Evolutionary conservation across 768 basidiomycete species (phyloP).

Genomic region (Dictyophora rubrovolvata): DNA sequence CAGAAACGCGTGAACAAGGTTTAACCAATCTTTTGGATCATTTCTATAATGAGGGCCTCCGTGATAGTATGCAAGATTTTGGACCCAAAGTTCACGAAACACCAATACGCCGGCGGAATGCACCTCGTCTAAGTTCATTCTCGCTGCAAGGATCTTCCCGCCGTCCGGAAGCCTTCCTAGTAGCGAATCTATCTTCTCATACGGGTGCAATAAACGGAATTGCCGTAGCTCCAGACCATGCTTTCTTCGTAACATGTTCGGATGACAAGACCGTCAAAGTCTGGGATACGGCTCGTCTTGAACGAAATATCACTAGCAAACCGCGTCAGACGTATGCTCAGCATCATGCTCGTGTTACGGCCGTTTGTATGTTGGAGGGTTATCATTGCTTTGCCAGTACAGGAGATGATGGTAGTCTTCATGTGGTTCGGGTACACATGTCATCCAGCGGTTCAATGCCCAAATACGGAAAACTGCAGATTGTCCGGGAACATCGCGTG

Average conservation of each 20-base stretch:
- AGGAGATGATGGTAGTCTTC: constrained; percentile 21
- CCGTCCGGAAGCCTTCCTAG: constrained; percentile 66
- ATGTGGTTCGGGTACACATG: constrained; percentile 70
- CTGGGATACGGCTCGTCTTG: constrained; percentile 68
- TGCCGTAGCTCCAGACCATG: constrained; percentile 84
- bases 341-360: constrained; percentile 58
- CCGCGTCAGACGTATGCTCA: constrained; percentile 57
- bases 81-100: constrained; percentile 82
- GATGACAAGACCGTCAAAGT: constrained; percentile 30
- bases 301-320: constrained; percentile 87
- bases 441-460: constrained; percentile 58
- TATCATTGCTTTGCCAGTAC: constrained; percentile 75
- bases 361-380: constrained; percentile 74
- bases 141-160: constrained; percentile 51
- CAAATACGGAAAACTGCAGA: constrained; percentile 72
- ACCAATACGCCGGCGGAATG: constrained; percentile 66
- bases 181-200: constrained; percentile 80
- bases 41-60: constrained; percentile 60
- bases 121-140: constrained; percentile 56
- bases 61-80: constrained; percentile 83
- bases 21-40: constrained; percentile 85
- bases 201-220: constrained; percentile 69
- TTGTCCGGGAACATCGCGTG: constrained; percentile 71
- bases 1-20: constrained; percentile 85
- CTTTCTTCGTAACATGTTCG: constrained; percentile 55